Percentiles rank a stretch among this genome's conserved stretches.
phyloP scores from a whole-genome alignment of 192 early-diverging fungal species.

The Coemansia sp. region DNA sequence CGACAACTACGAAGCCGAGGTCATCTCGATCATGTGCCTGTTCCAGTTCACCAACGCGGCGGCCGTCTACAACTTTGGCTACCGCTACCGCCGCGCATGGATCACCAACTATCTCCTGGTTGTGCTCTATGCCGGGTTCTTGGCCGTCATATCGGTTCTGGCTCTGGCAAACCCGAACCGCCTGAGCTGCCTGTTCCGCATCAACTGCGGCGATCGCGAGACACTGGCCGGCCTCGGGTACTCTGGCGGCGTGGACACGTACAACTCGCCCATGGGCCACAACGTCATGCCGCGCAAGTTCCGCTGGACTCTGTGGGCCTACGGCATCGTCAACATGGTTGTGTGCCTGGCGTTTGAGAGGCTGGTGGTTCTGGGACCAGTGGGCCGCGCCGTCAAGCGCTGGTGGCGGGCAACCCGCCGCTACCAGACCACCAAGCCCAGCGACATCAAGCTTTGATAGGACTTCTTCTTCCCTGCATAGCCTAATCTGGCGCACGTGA shows the following conservation, averaged over 20 bases:
- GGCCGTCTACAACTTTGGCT: constrained; percentile 65
- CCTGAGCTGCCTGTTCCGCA: constrained; percentile 61
- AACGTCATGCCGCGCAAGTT: constrained; percentile 64
- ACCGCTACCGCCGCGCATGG: constrained; percentile 57
- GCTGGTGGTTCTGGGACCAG: constrained; percentile 52
- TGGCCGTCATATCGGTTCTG: constrained; percentile 53
- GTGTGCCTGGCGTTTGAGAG: constrained; percentile 48
- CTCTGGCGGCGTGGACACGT: constrained; percentile 47
- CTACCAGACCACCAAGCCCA: background rate
- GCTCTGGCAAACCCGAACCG: constrained; percentile 62
- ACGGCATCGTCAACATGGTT: constrained; percentile 37
- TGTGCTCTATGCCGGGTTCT: constrained; percentile 47
- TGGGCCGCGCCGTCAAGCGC: constrained; percentile 34
- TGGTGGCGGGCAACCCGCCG: constrained; percentile 6
- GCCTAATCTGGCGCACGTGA: too few species aligned
- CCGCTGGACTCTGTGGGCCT: constrained; percentile 58
- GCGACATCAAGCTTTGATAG: constrained; percentile 6
- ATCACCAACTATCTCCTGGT: constrained; percentile 58
- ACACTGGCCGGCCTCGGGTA: constrained; percentile 36
- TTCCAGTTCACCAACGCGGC: constrained; percentile 72
- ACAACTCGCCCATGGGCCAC: constrained; percentile 63
- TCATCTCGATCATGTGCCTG: constrained; percentile 55
- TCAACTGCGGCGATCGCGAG: constrained; percentile 60
- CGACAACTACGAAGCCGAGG: constrained; percentile 70
- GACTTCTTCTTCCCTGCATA: too few species aligned